These are phyloP conservation scores for Mrakia blollopis DNA, from an alignment of 768 basidiomycete species.

Conservation along the genomic window DNA sequence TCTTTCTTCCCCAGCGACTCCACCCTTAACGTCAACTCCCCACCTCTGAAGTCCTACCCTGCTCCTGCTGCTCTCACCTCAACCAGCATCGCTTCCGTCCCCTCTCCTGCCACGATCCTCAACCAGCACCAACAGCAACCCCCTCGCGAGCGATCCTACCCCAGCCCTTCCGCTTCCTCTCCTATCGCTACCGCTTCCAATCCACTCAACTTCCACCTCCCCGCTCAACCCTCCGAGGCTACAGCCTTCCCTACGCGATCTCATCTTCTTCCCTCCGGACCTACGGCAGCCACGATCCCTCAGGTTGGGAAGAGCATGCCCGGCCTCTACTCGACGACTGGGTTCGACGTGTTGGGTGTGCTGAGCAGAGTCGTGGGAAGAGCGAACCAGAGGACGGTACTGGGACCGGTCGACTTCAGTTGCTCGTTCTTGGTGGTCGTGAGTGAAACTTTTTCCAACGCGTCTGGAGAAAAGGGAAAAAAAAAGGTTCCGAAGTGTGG, in stretches of 20 bases:
- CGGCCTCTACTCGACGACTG: slow-evolving; percentile 76
- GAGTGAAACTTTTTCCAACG: neutral
- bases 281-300: slow-evolving; percentile 21
- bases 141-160: neutral
- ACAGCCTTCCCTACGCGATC: slow-evolving; percentile 19
- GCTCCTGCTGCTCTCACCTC: neutral
- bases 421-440: slow-evolving; percentile 81
- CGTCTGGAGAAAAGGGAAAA: neutral
- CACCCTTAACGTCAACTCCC: slow-evolving; percentile 4
- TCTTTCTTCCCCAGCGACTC: neutral
- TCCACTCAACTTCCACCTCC: slow-evolving; percentile 1
- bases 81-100: neutral
- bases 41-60: slow-evolving; percentile 15
- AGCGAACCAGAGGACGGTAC: slow-evolving; percentile 63
- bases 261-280: slow-evolving; percentile 15
- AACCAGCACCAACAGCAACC: slow-evolving; percentile 6
- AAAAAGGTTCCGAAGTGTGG: neutral
- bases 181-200: neutral
- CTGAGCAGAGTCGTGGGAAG: slow-evolving; percentile 71
- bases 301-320: slow-evolving; percentile 27
- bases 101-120: neutral
- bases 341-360: slow-evolving; percentile 82
- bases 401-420: slow-evolving; percentile 88
- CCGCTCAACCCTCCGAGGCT: slow-evolving; percentile 5
- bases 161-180: neutral